These are phyloP conservation scores for Starmerella asiatica DNA, from an alignment of 805 yeast genomes.

Conservation along the genomic window DNA sequence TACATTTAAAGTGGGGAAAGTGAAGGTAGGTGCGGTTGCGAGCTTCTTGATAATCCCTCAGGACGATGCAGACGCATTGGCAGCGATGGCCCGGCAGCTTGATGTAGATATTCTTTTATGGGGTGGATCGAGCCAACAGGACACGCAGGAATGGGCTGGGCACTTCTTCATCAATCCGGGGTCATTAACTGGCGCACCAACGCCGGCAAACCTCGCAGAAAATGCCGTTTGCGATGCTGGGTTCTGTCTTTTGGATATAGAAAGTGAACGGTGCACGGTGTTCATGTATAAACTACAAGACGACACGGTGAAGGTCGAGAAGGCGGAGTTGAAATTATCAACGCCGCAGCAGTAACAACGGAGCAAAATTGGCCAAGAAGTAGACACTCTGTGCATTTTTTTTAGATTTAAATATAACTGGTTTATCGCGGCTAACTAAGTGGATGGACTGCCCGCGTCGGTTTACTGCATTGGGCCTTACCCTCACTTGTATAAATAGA, in stretches of 20 bases:
- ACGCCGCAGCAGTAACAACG: no score
- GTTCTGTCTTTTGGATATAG: slow-evolving; percentile 79
- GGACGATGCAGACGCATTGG: slow-evolving; percentile 71
- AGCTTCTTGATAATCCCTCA: slow-evolving; percentile 77
- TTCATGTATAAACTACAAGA: slow-evolving; percentile 72
- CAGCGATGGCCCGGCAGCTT: slow-evolving; percentile 73
- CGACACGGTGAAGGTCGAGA: slow-evolving; percentile 83
- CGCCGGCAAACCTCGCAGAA: slow-evolving; percentile 41
- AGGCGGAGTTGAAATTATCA: slow-evolving; percentile 41
- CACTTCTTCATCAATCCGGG: slow-evolving; percentile 95
- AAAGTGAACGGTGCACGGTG: slow-evolving; percentile 60
- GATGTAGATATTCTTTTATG: slow-evolving; percentile 83
- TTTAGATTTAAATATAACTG: no score
- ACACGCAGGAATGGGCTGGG: slow-evolving; percentile 84
- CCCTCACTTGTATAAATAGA: no score
- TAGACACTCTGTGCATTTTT: no score
- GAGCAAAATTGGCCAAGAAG: no score
- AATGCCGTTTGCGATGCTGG: slow-evolving; percentile 51
- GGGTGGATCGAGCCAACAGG: slow-evolving; percentile 89
- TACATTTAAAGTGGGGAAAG: slow-evolving; percentile 52
- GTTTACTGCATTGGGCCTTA: no score
- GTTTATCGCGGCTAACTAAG: no score
- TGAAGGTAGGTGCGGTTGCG: slow-evolving; percentile 71
- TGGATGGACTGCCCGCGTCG: no score
- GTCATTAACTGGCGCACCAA: slow-evolving; percentile 84